phyloP scores from a whole-genome alignment of 345 rosid species.

The Arabis hirsuta region DNA sequence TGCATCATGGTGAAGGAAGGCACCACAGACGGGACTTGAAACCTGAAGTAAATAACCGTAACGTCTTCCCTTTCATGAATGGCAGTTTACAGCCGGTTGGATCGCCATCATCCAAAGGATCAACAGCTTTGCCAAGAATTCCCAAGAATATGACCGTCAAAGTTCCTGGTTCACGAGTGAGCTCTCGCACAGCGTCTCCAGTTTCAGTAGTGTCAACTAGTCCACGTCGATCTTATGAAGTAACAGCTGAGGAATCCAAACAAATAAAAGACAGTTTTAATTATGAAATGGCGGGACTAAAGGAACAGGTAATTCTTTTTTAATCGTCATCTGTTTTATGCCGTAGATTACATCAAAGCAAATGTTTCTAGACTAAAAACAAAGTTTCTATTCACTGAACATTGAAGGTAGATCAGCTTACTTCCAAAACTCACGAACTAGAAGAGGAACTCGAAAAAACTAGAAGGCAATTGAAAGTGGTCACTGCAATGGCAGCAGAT shows the following conservation, averaged over 20 bases:
- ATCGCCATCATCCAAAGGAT: constrained; percentile 43
- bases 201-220: constrained; percentile 55
- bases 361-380: neutral
- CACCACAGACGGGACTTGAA: constrained; percentile 42
- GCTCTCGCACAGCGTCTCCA: constrained; percentile 52
- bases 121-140: constrained; percentile 43
- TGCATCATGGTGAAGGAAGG: constrained; percentile 49
- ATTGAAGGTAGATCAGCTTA: constrained; percentile 75
- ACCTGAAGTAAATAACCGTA: constrained; percentile 43
- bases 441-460: constrained; percentile 80
- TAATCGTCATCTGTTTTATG: constrained; percentile 3
- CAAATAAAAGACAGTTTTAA: constrained; percentile 50
- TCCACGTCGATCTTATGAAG: constrained; percentile 56
- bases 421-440: constrained; percentile 57
- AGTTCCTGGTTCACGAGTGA: constrained; percentile 48
- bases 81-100: constrained; percentile 47
- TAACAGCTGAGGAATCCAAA: constrained; percentile 55
- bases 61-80: constrained; percentile 48
- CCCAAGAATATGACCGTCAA: constrained; percentile 51
- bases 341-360: neutral
- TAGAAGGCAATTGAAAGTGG: constrained; percentile 62
- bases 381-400: constrained; percentile 7
- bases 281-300: constrained; percentile 63
- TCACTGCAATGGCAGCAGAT: constrained; percentile 71
- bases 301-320: constrained; percentile 61